Evolutionary conservation across 371 early-diverging fungal species (phyloP), one percentile per base, ranked within the genome.

Genomic region (Syncephalastrum racemosum): DNA sequence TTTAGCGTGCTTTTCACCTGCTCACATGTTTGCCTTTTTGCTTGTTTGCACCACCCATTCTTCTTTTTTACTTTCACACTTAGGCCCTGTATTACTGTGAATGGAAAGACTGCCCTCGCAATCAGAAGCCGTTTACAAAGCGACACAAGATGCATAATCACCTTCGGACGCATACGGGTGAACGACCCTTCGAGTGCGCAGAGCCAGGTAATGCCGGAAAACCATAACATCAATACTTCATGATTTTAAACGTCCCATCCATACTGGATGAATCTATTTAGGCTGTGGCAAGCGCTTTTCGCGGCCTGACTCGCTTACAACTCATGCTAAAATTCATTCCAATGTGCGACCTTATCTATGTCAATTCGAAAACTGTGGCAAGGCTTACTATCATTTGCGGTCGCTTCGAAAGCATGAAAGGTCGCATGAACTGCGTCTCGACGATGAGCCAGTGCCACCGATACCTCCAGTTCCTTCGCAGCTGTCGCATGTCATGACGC

Each of bases 131-230:
- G 10, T 95, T 95, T 64, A 80, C 90, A 45, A 93, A 95, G 66
- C 78, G 95, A 19, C 95, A 95, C 71, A 92, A 92, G 67, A 89
- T 93, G 80, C 86, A 83, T 47, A 91, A 93, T 61, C 95, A 95
- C 59, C 66, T 90, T 66, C 83, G 95, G 56, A 91, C 90, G 23
- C 95, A 95, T 68, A 91, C 92, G 27, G 91, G 92, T 24, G 90
- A 90, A 64, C 73, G 84, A 25, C 90, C 90, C 13, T 90, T 87
- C 60, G 54, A 64, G 24, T 76, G 71, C 50, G 53, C 60, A 1
- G 53, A 65, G 46, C 54, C 60, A 31, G 36, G 36, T 31, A 31
- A 31, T 31, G 10, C 6, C 12, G 36, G 12, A 2, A 31, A 31
- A 31, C 27, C 0, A 3, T 27, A 31, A 1, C 36, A 31, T 31